These are phyloP conservation scores for Buddleja alternifolia DNA, from an alignment of 257 asterid genomes.

Conservation along the genomic window DNA sequence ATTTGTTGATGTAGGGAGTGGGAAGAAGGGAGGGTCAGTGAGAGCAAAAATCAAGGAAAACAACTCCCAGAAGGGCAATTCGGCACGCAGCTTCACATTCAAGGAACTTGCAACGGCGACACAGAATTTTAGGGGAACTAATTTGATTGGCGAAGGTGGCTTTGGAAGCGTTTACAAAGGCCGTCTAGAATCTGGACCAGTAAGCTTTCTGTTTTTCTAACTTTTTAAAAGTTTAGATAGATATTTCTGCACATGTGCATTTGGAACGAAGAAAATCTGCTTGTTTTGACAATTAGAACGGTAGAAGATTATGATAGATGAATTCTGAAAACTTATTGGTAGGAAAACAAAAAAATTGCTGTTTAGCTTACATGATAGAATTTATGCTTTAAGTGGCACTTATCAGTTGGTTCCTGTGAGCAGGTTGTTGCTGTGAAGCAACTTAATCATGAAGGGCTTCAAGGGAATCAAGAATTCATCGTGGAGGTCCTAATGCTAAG, in stretches of 20 bases:
- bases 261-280: not conserved
- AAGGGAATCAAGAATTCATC: slow-evolving; percentile 88
- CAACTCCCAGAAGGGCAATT: slow-evolving; percentile 40
- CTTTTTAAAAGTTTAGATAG: not conserved
- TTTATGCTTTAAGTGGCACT: slow-evolving; percentile 8
- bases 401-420: slow-evolving; percentile 11
- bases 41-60: slow-evolving; percentile 43
- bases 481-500: slow-evolving; percentile 92
- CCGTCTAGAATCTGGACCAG: slow-evolving; percentile 68
- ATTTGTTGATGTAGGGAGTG: slow-evolving; percentile 35
- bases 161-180: slow-evolving; percentile 84
- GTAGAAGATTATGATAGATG: not conserved
- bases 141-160: slow-evolving; percentile 90
- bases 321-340: not conserved
- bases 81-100: slow-evolving; percentile 74
- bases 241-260: not conserved
- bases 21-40: slow-evolving; percentile 43
- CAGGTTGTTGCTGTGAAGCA: slow-evolving; percentile 85
- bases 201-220: slow-evolving; percentile 24
- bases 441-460: slow-evolving; percentile 86
- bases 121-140: slow-evolving; percentile 66
- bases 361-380: slow-evolving; percentile 18
- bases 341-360: not conserved
- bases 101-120: slow-evolving; percentile 80
- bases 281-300: not conserved